Conservation (phyloP, 345 rosid genomes). For the Litchi chinensis region DNA sequence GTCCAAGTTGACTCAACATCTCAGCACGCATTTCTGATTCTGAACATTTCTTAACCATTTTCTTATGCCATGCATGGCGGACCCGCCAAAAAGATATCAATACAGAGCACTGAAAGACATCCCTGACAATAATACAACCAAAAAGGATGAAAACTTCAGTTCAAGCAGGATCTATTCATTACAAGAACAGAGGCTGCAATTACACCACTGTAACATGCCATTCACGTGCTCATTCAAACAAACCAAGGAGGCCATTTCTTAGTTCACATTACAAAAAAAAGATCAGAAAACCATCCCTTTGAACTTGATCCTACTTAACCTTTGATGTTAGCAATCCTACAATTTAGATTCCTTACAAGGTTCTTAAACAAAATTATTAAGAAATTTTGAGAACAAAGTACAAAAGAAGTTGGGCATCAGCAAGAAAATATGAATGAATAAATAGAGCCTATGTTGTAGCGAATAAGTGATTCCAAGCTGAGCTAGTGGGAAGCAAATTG, state of each 20-base stretch:
- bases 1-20: conserved; percentile 65
- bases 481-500: not conserved
- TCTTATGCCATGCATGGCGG: conserved; percentile 90
- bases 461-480: not conserved
- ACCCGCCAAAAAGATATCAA: conserved; percentile 84
- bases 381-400: conserved; percentile 6
- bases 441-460: not conserved
- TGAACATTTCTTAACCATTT: conserved; percentile 75
- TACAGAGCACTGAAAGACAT: conserved; percentile 89
- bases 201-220: not conserved
- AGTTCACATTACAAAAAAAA: not conserved
- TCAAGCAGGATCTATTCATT: conserved; percentile 11
- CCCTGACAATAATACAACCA: conserved; percentile 55
- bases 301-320: not conserved
- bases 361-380: not conserved
- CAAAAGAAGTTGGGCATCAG: not conserved
- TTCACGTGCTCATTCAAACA: not conserved
- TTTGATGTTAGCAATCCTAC: not conserved
- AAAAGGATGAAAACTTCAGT: conserved; percentile 4
- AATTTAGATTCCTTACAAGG: conserved; percentile 4
- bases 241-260: not conserved
- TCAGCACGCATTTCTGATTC: conserved; percentile 57
- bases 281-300: not conserved
- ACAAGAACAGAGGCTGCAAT: not conserved
- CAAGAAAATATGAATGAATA: conserved; percentile 2